phyloP scores from a whole-genome alignment of 768 basidiomycete genomes.

The Nidula microcarpa region DNA sequence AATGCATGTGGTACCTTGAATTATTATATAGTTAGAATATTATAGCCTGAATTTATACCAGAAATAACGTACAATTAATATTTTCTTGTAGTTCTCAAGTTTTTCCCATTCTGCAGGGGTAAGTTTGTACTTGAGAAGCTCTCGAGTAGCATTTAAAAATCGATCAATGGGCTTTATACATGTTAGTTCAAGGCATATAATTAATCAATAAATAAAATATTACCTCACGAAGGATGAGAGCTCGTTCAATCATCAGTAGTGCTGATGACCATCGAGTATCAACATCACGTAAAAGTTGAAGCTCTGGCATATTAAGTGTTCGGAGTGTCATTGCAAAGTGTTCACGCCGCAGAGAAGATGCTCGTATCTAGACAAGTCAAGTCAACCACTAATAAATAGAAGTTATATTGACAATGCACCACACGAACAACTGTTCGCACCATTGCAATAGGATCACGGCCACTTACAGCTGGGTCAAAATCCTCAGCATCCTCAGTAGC shows the following conservation, averaged over 20 bases:
- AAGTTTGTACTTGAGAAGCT: conserved; percentile 17
- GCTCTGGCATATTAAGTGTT: background rate
- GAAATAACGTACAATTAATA: conserved; percentile 17
- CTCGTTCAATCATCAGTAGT: conserved; percentile 21
- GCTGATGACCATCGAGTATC: conserved; percentile 26
- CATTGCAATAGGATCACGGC: background rate
- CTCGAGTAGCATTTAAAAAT: conserved; percentile 11
- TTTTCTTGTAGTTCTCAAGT: conserved; percentile 13
- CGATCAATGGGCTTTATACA: conserved; percentile 17
- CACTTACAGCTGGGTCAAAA: background rate
- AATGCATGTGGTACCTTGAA: conserved; percentile 23
- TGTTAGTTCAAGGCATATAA: conserved; percentile 2
- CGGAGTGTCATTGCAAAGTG: background rate
- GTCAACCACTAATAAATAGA: background rate
- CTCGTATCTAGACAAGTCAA: background rate
- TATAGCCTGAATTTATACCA: background rate
- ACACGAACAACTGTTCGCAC: background rate
- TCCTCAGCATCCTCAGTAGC: background rate
- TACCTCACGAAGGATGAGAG: conserved; percentile 15
- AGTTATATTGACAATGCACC: background rate
- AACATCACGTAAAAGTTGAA: conserved; percentile 20
- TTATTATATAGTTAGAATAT: background rate
- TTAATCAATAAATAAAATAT: background rate
- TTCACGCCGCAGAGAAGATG: background rate
- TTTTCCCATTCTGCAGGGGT: conserved; percentile 17